Conservation (phyloP, 1,284 basidiomycete species). For the Cryptococcus floricola region DNA sequence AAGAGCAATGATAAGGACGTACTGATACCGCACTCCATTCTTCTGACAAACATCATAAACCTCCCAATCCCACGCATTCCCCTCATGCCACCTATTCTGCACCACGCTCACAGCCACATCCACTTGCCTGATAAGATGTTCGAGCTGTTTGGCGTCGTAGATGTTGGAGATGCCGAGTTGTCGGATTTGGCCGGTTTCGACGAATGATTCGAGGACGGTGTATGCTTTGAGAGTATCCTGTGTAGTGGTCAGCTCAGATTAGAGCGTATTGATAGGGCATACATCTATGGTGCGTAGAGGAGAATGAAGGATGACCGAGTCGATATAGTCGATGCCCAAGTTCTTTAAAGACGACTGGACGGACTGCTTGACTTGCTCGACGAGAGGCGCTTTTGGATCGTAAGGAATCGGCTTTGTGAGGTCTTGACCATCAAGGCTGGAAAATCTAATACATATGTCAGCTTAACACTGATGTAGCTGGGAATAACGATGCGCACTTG, state of each 20-base stretch:
- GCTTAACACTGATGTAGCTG: not conserved
- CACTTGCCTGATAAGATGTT: conserved; percentile 52
- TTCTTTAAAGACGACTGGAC: conserved; percentile 63
- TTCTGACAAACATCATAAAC: conserved; percentile 48
- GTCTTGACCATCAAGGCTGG: conserved; percentile 68
- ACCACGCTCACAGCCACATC: conserved; percentile 62
- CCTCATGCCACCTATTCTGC: conserved; percentile 77
- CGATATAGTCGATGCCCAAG: conserved; percentile 64
- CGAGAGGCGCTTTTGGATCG: conserved; percentile 56
- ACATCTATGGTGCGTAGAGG: conserved; percentile 58
- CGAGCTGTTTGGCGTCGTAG: conserved; percentile 61
- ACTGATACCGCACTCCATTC: conserved; percentile 69
- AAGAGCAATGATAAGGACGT: conserved; percentile 24
- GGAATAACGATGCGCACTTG: conserved; percentile 54
- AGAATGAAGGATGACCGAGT: conserved; percentile 71
- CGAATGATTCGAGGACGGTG: conserved; percentile 58
- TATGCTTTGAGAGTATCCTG: conserved; percentile 64
- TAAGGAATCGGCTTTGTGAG: conserved; percentile 66
- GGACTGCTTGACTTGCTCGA: conserved; percentile 62
- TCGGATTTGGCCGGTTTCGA: conserved; percentile 60
- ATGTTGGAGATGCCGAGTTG: conserved; percentile 71
- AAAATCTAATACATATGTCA: conserved; percentile 55
- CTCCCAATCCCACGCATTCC: conserved; percentile 67
- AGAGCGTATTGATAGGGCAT: not conserved
- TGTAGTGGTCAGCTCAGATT: too few relatives aligned